Conservation (phyloP, 208 protist genomes). For the Trypanosoma brucei region DNA sequence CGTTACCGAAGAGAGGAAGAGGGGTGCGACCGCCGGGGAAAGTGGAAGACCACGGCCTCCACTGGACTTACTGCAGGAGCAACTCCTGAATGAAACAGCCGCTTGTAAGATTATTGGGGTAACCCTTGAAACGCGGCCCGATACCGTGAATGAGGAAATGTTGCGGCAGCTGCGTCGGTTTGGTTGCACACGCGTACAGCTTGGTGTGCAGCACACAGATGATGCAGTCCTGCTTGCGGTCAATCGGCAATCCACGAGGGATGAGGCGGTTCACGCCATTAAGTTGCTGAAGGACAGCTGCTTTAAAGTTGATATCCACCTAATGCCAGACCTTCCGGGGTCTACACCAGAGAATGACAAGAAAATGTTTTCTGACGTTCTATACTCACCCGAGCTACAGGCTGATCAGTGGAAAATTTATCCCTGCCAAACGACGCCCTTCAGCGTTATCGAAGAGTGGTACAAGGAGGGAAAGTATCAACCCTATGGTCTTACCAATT, state of each 20-base stretch:
- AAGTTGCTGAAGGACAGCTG: conserved; percentile 95
- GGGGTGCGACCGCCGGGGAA: background rate
- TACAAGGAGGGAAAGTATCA: conserved; percentile 94
- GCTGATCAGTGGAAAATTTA: conserved; percentile 99
- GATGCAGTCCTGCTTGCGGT: conserved; percentile 92
- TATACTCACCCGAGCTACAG: conserved; percentile 93
- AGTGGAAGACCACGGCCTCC: conserved; percentile 32
- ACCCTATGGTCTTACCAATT: conserved; percentile 85
- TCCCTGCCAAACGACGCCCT: conserved; percentile 98
- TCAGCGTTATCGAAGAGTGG: conserved; percentile 96
- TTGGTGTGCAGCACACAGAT: conserved; percentile 98
- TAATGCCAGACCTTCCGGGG: conserved; percentile 99
- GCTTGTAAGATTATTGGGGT: conserved; percentile 97
- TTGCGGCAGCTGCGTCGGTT: conserved; percentile 88
- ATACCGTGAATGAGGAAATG: conserved; percentile 93
- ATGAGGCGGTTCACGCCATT: conserved; percentile 92
- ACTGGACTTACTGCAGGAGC: conserved; percentile 74
- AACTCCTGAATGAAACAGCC: conserved; percentile 90
- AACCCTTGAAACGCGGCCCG: conserved; percentile 99
- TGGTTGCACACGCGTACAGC: conserved; percentile 97
- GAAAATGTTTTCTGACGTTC: conserved; percentile 93
- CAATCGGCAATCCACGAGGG: conserved; percentile 94
- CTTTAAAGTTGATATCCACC: conserved; percentile 98
- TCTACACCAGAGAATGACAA: conserved; percentile 92
- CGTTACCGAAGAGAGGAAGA: background rate